Evolutionary conservation across 2,329 filamentous ascomycete species (phyloP).

Genomic region (Hymenoscyphus salicellus): DNA sequence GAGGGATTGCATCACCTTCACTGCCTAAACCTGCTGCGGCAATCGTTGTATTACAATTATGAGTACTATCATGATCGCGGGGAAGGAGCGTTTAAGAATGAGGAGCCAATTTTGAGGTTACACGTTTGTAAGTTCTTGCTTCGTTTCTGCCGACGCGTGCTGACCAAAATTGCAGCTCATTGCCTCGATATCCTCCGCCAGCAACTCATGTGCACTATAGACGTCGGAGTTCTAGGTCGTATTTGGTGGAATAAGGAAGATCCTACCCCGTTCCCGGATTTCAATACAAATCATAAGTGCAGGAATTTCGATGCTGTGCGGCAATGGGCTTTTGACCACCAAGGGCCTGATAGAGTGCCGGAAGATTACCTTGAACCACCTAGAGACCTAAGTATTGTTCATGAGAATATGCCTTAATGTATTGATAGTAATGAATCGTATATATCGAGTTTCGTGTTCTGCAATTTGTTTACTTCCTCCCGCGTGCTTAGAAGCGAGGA

Average conservation of each 20-base stretch:
- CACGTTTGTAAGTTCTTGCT: slow-evolving; percentile 43
- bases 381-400: slow-evolving; percentile 18
- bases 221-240: slow-evolving; percentile 50
- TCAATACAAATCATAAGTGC: slow-evolving; percentile 51
- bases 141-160: background rate
- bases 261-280: slow-evolving; percentile 45
- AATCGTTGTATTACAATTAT: slow-evolving; percentile 49
- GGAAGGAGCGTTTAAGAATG: slow-evolving; percentile 46
- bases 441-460: background rate
- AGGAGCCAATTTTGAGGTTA: slow-evolving; percentile 44
- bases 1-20: slow-evolving; percentile 47
- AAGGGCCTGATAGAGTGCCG: slow-evolving; percentile 34
- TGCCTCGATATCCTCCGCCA: slow-evolving; percentile 53
- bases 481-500: background rate
- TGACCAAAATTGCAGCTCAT: slow-evolving; percentile 39
- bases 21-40: slow-evolving; percentile 52
- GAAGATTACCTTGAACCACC: slow-evolving; percentile 21
- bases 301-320: slow-evolving; percentile 50
- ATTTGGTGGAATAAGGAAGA: slow-evolving; percentile 48
- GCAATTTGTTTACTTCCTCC: background rate
- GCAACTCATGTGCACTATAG: slow-evolving; percentile 52
- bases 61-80: slow-evolving; percentile 46
- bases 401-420: slow-evolving; percentile 23
- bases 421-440: background rate
- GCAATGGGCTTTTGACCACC: slow-evolving; percentile 47